Evolutionary conservation across 1,284 basidiomycete species (phyloP), one percentile per base, ranked within the genome.

Genomic region (Sutorius eximius): DNA sequence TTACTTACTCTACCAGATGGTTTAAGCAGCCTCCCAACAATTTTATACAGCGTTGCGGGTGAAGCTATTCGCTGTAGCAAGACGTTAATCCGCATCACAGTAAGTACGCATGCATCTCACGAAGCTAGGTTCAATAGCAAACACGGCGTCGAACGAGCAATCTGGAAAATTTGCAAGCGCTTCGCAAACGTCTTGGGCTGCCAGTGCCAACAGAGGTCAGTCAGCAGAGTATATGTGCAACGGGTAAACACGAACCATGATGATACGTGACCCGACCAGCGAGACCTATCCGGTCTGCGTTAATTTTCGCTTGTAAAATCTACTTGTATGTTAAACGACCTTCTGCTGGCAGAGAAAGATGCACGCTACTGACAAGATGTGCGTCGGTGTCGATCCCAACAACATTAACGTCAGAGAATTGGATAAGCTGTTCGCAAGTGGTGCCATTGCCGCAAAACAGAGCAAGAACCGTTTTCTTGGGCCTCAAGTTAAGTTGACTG

Each of bases 361-460:
- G n/a, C 2, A 20, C 29, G 27, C 24, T n/a, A 30, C 49, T 38
- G 12, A 60, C 58, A 24, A 60, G 58, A 33, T 38, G 30, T 10
- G 15, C 13, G 33, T 60, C 58, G 5, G 45, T 57, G 33, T 59
- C 58, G 9, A 59, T 29, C 37, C 58, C 58, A 15, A 59, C 48
- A n/a, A 51, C 58, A 37, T 51, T 32, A 5, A 60, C 58, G 48
- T 60, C 27, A 6, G 58, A 59, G 44, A 59, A 60, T 33, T 45
- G 45, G 5, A 56, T 47, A 15, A 59, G 58, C n/a, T 60, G 49
- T 32, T 56, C 38, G 29, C 42, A 45, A 27, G 32, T 44, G 22
- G 45, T 24, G 9, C 58, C 58, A 18, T 56, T 57, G 6, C 58
- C 58, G 16, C 58, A 59, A n/a, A 11, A 60, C 33, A 59, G 29